Evolutionary conservation across 2,329 filamentous ascomycete species (phyloP).

Genomic region (Cytospora mali): DNA sequence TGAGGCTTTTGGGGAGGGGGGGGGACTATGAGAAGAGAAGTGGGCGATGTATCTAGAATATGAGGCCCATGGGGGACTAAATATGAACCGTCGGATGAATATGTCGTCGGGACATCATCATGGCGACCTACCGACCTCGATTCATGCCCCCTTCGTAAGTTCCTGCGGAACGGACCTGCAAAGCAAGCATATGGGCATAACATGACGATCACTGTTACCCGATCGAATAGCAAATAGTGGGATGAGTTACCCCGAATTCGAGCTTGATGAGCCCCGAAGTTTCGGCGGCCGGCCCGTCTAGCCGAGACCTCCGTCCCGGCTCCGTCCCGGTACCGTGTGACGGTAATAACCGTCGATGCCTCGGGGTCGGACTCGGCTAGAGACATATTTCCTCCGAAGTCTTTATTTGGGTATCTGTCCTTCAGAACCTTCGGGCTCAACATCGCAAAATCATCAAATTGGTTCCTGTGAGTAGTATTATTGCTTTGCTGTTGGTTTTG

Average conservation of each 20-base stretch:
- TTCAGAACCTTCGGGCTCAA: too few relatives aligned
- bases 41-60: background rate
- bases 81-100: background rate
- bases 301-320: background rate
- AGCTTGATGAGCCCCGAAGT: background rate
- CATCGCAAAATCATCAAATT: too few relatives aligned
- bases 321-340: background rate
- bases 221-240: constrained; percentile 10
- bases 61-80: background rate
- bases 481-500: too few relatives aligned
- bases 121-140: constrained; percentile 13
- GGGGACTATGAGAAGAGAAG: background rate
- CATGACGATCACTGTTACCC: background rate
- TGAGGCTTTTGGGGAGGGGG: background rate
- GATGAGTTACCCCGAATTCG: background rate
- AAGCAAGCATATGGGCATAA: too few relatives aligned
- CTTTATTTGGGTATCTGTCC: too few relatives aligned
- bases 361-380: too few relatives aligned
- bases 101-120: constrained; percentile 25
- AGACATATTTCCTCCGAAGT: too few relatives aligned
- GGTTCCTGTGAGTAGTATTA: too few relatives aligned
- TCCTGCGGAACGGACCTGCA: background rate
- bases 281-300: constrained; percentile 15
- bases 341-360: background rate
- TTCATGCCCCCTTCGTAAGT: background rate